Evolutionary conservation across 192 early-diverging fungal species (phyloP), one percentile per base, ranked within the genome.

Genomic region (Cladochytrium replicatum): DNA sequence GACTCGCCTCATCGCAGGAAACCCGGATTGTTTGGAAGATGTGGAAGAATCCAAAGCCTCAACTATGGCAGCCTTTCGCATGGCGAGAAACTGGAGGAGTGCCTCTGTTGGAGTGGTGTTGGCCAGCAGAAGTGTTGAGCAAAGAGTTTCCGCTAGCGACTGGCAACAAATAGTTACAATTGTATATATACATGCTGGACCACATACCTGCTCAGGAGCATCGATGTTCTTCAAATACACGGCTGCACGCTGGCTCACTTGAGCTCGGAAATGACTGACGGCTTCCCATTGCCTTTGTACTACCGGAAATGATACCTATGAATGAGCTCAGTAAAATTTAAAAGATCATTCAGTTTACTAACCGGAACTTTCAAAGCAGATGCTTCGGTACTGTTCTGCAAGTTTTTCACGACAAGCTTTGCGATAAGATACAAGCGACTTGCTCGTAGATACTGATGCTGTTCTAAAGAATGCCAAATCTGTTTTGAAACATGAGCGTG

Each of bases 271-370:
- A 32, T 78, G 79, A 29, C 71, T 75, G 7, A 91, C 74, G 1
- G 85, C 80, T 54, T 89, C 83, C 88, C 88, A 91, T 57, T 89
- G 88, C 3, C 83, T 71, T 41, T 82, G 80, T 23, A 88, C 76
- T 0, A 91, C 78, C 0, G 87, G 87, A 56, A 89, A 91, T n/a
- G 78, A 74, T 22, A 52, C 51, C 76, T 86, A 58, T 13, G 26
- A 48, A 19, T 41, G 31, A 13, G 24, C 48, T 48, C 27, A 4
- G 23, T 23, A 22, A 32, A 11, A 46, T 28, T 21, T 15, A 69
- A 6, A n/a, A 25, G 42, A 69, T 25, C 57, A 43, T 64, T 67
- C 19, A 55, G 27, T 48, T 21, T 21, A 19, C 26, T 19, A 37
- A 29, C 8, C 15, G 23, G 37, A 9, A 70, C 43, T 23, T 63